Evolutionary conservation across 805 yeast species (phyloP), one percentile per base, ranked within the genome.

Genomic region (Metschnikowia picachoensis): DNA sequence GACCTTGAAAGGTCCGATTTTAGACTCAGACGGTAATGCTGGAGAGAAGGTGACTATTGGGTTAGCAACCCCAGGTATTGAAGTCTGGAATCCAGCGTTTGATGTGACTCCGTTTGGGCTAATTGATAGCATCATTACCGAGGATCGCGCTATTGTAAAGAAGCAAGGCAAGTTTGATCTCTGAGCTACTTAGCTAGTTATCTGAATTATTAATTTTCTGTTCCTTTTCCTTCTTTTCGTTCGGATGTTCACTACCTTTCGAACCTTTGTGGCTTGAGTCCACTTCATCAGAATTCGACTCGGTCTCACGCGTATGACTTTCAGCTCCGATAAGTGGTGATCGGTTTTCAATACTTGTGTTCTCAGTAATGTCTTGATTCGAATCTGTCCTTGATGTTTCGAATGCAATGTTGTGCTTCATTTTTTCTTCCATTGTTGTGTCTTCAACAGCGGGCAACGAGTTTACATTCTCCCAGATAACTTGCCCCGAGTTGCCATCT

Each of bases 41-140:
- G 69, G 74, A 46, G 61, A 66, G 37, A 59, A 71, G 48, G 29
- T 76, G 1, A 81, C 81, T 15, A 85, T 90, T 12, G 85, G 87
- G 34, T 77, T 85, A 47, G 96, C 97, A 1, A 94, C 98, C 3
- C 85, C 86, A 2, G 86, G 85, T 0, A 84, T 91, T 30, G 69
- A 75, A 4, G 96, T 90, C 2, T 92, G 97, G 97, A 94, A 94
- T 59, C 99, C 99, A 0, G 85, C 97, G 0, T 92, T 92, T 59
- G 99, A 92, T 60, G 89, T 94, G 13, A 89, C 98, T 3, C 96
- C 96, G 0, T 82, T 83, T 57, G 76, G 75, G 37, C 68, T 85
- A 33, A 90, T 92, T 44, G 97, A 90, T 60, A 87, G 89, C 48
- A 89, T 94, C 49, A 88, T 92, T 31, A 92, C 97, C 0, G 98